These are phyloP conservation scores for Penicillium frequentans DNA, from an alignment of 2,329 filamentous ascomycete genomes.

Conservation along the genomic window DNA sequence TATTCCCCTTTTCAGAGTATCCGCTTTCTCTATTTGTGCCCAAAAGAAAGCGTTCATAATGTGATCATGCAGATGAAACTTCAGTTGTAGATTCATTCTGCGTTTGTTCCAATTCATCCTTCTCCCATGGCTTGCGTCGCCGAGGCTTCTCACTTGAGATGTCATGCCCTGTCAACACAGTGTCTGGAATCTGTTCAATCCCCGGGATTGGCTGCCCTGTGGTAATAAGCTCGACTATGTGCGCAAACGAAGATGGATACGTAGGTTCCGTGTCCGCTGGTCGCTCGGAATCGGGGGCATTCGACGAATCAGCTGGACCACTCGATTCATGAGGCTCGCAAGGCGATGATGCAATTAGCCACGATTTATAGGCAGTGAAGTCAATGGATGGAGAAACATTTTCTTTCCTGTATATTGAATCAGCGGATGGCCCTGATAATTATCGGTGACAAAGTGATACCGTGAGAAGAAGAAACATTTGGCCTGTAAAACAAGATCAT, in stretches of 20 bases:
- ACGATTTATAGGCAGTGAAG: conserved; percentile 67
- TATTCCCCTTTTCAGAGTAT: conserved; percentile 1
- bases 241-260: conserved; percentile 80
- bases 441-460: conserved; percentile 24
- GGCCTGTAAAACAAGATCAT: conserved; percentile 46
- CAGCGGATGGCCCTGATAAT: neutral
- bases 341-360: conserved; percentile 45
- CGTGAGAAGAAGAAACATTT: conserved; percentile 51
- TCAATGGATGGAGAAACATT: conserved; percentile 53
- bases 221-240: conserved; percentile 82
- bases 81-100: conserved; percentile 4
- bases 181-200: conserved; percentile 82
- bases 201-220: conserved; percentile 81
- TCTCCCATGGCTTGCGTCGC: conserved; percentile 80
- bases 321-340: conserved; percentile 3
- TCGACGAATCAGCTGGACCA: conserved; percentile 1
- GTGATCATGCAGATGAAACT: conserved; percentile 1
- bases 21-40: neutral
- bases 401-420: conserved; percentile 33
- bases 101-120: conserved; percentile 37
- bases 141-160: conserved; percentile 53
- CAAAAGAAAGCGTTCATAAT: neutral
- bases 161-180: conserved; percentile 69
- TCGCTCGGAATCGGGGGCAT: conserved; percentile 5
- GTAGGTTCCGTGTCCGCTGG: conserved; percentile 46